phyloP scores from a whole-genome alignment of 2,329 filamentous ascomycete species.

The Nigrospora sphaerica region DNA sequence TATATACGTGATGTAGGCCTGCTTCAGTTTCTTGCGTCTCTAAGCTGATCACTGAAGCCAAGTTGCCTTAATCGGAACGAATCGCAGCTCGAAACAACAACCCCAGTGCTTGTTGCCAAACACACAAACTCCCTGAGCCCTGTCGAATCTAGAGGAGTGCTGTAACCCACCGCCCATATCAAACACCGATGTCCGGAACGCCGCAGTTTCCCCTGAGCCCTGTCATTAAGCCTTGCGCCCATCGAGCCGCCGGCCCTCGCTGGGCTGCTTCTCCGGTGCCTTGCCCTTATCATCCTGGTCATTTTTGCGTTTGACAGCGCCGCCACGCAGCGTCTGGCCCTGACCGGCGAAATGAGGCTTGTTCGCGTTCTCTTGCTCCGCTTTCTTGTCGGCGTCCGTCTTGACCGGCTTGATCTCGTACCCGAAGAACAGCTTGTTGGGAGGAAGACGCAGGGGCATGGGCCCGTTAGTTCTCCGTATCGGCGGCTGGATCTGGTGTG shows the following conservation, averaged over 20 bases:
- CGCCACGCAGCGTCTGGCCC: conserved; percentile 66
- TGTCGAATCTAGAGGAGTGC: too few species aligned
- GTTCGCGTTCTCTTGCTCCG: conserved; percentile 56
- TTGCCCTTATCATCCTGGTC: conserved; percentile 40
- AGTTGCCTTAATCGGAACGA: too few species aligned
- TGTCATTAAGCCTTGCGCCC: conserved; percentile 23
- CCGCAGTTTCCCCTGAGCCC: background rate
- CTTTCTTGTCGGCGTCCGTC: conserved; percentile 64
- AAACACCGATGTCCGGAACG: background rate
- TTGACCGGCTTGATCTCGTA: conserved; percentile 88
- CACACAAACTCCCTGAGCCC: too few species aligned
- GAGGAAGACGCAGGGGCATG: conserved; percentile 74
- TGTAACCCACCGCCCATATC: too few species aligned
- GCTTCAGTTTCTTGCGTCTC: too few species aligned
- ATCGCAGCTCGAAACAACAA: too few species aligned
- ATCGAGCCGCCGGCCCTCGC: conserved; percentile 37
- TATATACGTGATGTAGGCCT: too few species aligned
- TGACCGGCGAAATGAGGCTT: conserved; percentile 76
- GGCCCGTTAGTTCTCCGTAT: conserved; percentile 63
- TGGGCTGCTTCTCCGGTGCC: conserved; percentile 38
- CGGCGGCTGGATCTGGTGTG: conserved; percentile 26
- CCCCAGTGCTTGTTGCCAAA: too few species aligned
- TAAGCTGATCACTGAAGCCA: too few species aligned
- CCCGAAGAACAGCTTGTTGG: conserved; percentile 93
- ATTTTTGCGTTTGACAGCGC: conserved; percentile 64